Evolutionary conservation across 495 filamentous ascomycete genomes (phyloP).

Genomic region (Opeltia flavorubescens): DNA sequence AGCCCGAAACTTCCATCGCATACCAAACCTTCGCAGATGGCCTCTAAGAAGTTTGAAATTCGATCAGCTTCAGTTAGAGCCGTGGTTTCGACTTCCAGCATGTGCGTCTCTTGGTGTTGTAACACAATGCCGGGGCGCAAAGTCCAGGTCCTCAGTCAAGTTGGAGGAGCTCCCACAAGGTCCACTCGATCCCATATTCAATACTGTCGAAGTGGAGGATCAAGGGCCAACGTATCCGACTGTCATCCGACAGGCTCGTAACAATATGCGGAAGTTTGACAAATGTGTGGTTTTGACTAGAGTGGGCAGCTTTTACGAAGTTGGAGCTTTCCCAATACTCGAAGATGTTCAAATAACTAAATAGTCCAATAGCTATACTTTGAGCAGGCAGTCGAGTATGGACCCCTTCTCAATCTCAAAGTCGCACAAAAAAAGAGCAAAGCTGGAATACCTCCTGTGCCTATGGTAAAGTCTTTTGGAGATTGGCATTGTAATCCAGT

Average conservation of each 20-base stretch:
- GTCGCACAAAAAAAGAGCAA: slow-evolving; percentile 65
- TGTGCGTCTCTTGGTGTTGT: background rate
- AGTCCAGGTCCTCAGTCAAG: slow-evolving; percentile 40
- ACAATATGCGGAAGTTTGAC: slow-evolving; percentile 79
- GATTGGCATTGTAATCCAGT: background rate
- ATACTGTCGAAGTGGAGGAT: slow-evolving; percentile 27
- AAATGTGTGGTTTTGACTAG: slow-evolving; percentile 82
- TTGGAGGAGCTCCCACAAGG: slow-evolving; percentile 56
- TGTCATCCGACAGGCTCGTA: slow-evolving; percentile 76
- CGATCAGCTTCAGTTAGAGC: background rate
- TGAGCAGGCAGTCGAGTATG: slow-evolving; percentile 79
- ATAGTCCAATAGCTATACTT: slow-evolving; percentile 55
- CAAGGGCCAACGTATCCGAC: slow-evolving; percentile 60
- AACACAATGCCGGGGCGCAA: slow-evolving; percentile 23
- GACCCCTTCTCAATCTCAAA: slow-evolving; percentile 76
- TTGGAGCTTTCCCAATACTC: slow-evolving; percentile 7
- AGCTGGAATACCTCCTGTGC: slow-evolving; percentile 43
- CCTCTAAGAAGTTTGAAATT: background rate
- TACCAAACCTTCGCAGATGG: background rate
- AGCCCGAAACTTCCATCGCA: background rate
- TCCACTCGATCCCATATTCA: slow-evolving; percentile 31
- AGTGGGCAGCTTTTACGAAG: slow-evolving; percentile 90
- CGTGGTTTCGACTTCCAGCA: background rate
- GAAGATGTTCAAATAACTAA: background rate
- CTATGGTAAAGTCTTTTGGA: slow-evolving; percentile 46